Base-by-base conservation (phyloP, 345 rosid genomes). In the Eutrema japonicum region DNA sequence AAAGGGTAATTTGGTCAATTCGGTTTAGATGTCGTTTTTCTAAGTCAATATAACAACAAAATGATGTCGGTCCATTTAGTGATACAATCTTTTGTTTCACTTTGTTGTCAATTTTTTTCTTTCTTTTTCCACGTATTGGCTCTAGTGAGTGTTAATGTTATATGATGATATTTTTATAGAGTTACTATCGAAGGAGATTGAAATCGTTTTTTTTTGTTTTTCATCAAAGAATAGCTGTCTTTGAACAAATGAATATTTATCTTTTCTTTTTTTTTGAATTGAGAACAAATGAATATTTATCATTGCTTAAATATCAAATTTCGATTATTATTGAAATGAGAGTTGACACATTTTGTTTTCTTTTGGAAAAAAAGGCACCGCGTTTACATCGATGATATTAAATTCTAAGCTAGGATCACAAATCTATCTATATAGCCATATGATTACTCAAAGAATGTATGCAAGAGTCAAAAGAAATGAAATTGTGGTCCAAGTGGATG, bases 51-150 rank as follows among this genome's bases (percentile, higher is more conserved):
- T 33, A 46, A 55, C 46, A 50, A 73, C 48, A 46, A 42, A 64
- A 37, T 26, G 26, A 56, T 36, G 72, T 74, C 61, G 72, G 78
- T 66, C 49, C 68, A 49, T 56, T 74, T 56, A 58, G 27, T 49
- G 45, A 33, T 35, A 29, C 33, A 33, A 33, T 61, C 35, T 59
- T 37, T 38, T 70, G 5, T 41, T 41, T 29, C 10, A 26, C 7
- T 10, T 61, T 61, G 11, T 45, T 8, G 66, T 27, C 50, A 61
- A 32, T 22, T 12, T 36, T 26, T 33, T 4, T 50, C 29, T 57
- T 57, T 60, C 7, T 26, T n/a, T 40, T 50, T 26, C 0, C 5
- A 0, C 26, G 62, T 8, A 2, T 40, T 40, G 51, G 52, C 37
- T 52, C 2, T 45, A 35, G 57, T 27, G 29, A 41, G 45, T 13